Percentiles rank a stretch among this genome's conserved stretches.
phyloP scores from a whole-genome alignment of 768 basidiomycete species.

The Collybiopsis luxurians region DNA sequence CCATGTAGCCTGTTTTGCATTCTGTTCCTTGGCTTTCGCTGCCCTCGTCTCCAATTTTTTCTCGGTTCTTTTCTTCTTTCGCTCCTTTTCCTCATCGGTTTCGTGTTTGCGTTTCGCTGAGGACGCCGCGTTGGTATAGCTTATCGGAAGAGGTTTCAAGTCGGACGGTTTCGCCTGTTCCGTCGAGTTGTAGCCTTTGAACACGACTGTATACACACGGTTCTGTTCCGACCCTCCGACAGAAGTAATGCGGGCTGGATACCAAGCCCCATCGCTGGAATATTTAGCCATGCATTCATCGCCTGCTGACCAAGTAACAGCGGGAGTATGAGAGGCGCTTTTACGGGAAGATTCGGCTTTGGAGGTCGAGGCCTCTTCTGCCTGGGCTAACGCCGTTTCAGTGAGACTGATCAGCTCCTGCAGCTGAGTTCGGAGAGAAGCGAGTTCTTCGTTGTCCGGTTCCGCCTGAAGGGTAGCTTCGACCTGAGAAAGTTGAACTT shows the following conservation, averaged over 20 bases:
- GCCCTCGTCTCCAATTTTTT: conserved; percentile 85
- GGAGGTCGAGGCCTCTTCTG: conserved; percentile 61
- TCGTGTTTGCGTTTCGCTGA: conserved; percentile 75
- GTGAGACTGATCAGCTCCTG: conserved; percentile 83
- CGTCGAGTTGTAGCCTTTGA: conserved; percentile 90
- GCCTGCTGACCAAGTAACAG: conserved; percentile 70
- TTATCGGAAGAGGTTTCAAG: conserved; percentile 66
- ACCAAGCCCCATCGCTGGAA: conserved; percentile 81
- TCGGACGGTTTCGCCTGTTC: conserved; percentile 75
- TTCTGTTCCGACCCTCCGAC: conserved; percentile 81
- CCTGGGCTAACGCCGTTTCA: conserved; percentile 66
- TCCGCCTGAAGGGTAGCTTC: conserved; percentile 76
- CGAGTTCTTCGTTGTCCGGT: conserved; percentile 70
- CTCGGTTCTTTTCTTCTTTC: conserved; percentile 95
- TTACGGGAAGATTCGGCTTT: conserved; percentile 60
- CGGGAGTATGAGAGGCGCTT: conserved; percentile 43
- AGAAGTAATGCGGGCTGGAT: conserved; percentile 85
- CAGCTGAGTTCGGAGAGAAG: conserved; percentile 72
- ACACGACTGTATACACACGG: conserved; percentile 84
- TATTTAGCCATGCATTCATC: conserved; percentile 87
- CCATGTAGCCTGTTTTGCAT: conserved; percentile 81
- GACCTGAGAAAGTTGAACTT: conserved; percentile 87
- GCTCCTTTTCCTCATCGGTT: conserved; percentile 82
- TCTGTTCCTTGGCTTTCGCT: conserved; percentile 87
- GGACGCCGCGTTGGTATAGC: conserved; percentile 42